Evolutionary conservation across 2,329 filamentous ascomycete genomes (phyloP).

Genomic region (Exserohilum turcica): DNA sequence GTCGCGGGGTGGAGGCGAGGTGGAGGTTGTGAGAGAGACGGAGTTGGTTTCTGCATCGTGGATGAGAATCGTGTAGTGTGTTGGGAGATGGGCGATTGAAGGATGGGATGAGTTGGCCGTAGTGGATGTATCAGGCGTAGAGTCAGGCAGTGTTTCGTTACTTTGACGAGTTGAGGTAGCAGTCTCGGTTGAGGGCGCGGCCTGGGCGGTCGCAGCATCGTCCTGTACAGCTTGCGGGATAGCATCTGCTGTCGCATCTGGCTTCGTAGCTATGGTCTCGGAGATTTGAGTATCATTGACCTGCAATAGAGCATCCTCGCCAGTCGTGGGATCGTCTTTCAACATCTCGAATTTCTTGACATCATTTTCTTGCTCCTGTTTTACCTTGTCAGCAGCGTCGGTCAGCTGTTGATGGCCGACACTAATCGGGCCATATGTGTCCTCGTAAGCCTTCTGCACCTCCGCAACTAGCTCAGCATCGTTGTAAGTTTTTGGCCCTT

Average conservation of each 20-base stretch:
- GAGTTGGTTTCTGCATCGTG: conserved; percentile 35
- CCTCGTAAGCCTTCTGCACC: conserved; percentile 34
- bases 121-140: not conserved
- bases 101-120: not conserved
- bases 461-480: conserved; percentile 34
- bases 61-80: conserved; percentile 33
- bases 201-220: not conserved
- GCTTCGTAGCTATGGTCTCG: not conserved
- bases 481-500: conserved; percentile 14
- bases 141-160: not conserved
- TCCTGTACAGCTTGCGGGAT: not conserved
- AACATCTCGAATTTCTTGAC: conserved; percentile 16
- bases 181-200: not conserved
- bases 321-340: conserved; percentile 17
- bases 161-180: not conserved
- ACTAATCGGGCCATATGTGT: conserved; percentile 34
- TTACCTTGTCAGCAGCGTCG: conserved; percentile 1
- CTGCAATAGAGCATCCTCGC: not conserved
- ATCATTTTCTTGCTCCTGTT: not conserved
- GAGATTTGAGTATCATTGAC: not conserved
- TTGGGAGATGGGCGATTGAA: conserved; percentile 3
- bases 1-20: conserved; percentile 21
- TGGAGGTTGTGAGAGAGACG: conserved; percentile 34
- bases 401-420: conserved; percentile 28
- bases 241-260: not conserved